Conservation (phyloP, 345 rosid genomes). For the Salix exigua region DNA sequence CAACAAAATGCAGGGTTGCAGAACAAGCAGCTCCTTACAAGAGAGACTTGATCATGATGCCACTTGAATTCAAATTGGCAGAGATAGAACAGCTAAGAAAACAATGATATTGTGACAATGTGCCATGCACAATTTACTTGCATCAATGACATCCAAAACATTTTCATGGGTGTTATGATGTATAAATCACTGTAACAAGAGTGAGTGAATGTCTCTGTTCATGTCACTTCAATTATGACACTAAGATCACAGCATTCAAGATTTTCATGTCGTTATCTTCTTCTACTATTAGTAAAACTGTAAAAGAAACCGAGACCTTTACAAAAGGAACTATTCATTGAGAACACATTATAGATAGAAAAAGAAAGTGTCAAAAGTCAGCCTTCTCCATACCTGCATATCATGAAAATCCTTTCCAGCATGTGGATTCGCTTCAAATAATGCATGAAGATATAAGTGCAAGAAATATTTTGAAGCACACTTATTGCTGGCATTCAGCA, state of each 20-base stretch:
- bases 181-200: neutral
- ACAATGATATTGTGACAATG: neutral
- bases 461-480: slow-evolving; percentile 83
- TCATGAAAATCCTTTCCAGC: slow-evolving; percentile 89
- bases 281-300: neutral
- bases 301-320: neutral
- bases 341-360: neutral
- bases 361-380: neutral
- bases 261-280: neutral
- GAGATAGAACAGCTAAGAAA: neutral
- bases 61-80: neutral
- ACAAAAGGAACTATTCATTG: neutral
- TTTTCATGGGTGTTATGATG: neutral
- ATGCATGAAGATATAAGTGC: slow-evolving; percentile 73
- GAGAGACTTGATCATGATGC: slow-evolving; percentile 2
- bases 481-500: slow-evolving; percentile 51
- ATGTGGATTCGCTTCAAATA: slow-evolving; percentile 78
- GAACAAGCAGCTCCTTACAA: neutral
- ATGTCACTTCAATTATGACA: neutral
- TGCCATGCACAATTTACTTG: neutral
- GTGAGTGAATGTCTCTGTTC: neutral
- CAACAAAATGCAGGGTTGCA: neutral
- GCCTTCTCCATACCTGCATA: slow-evolving; percentile 71
- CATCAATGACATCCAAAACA: neutral
- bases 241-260: neutral